phyloP scores from a whole-genome alignment of 1,284 basidiomycete species.

The Amylostereum chailletii region DNA sequence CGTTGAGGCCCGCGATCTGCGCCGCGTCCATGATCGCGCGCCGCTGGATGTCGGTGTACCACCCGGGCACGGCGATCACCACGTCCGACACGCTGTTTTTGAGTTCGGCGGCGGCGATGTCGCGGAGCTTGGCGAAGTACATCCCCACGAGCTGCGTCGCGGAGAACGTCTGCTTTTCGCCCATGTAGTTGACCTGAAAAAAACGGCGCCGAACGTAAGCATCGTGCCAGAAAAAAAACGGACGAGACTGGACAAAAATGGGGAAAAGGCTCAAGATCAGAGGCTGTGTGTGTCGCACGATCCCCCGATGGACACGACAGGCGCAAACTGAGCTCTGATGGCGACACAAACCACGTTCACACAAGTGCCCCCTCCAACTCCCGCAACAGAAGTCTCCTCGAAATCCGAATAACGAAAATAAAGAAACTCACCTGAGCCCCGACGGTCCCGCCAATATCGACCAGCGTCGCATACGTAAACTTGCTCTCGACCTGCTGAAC shows the following conservation, averaged over 20 bases:
- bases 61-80: slow-evolving; percentile 89
- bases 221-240: slow-evolving; percentile 1
- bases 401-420: not conserved
- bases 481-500: slow-evolving; percentile 79
- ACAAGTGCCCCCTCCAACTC: too few species aligned
- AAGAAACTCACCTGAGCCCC: slow-evolving; percentile 65
- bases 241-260: slow-evolving; percentile 10
- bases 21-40: slow-evolving; percentile 85
- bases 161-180: slow-evolving; percentile 71
- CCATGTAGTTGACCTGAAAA: slow-evolving; percentile 75
- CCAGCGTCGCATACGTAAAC: slow-evolving; percentile 77
- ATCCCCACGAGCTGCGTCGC: slow-evolving; percentile 82
- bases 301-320: too few species aligned
- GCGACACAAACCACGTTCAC: too few species aligned
- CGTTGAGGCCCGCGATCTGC: slow-evolving; percentile 78
- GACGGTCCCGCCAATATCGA: slow-evolving; percentile 75
- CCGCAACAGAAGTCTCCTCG: not conserved
- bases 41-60: slow-evolving; percentile 90
- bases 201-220: not conserved
- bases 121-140: slow-evolving; percentile 83
- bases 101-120: slow-evolving; percentile 78
- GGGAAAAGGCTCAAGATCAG: not conserved
- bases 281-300: not conserved
- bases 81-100: slow-evolving; percentile 82
- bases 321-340: too few species aligned